These are phyloP conservation scores for Globisporangium echinulatum DNA, from an alignment of 352 stramenopile genomes.

Conservation along the genomic window DNA sequence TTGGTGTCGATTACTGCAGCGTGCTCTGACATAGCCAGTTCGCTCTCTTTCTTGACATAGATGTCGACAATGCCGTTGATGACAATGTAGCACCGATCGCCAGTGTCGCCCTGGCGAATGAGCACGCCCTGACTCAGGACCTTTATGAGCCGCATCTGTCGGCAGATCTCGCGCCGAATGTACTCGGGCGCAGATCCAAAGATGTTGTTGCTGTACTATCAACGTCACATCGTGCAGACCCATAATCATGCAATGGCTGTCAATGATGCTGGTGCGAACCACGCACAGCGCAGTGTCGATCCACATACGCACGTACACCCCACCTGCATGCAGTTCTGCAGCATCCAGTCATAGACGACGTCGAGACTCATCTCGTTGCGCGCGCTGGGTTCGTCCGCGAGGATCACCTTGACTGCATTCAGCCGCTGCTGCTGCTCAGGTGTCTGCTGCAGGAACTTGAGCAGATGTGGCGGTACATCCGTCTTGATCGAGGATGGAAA, in stretches of 20 bases:
- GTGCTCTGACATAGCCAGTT: slow-evolving; percentile 10
- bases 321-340: slow-evolving; percentile 69
- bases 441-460: slow-evolving; percentile 53
- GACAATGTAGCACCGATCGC: slow-evolving; percentile 73
- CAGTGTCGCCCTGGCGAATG: slow-evolving; percentile 67
- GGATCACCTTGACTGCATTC: slow-evolving; percentile 43
- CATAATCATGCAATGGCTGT: not conserved
- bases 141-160: slow-evolving; percentile 68
- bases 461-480: slow-evolving; percentile 29
- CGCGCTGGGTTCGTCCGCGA: slow-evolving; percentile 37
- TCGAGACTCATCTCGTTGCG: slow-evolving; percentile 66
- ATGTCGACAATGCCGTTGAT: slow-evolving; percentile 71
- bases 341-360: slow-evolving; percentile 73
- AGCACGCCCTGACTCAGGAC: slow-evolving; percentile 42
- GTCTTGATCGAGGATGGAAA: not conserved
- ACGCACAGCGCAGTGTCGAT: not conserved
- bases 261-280: not conserved
- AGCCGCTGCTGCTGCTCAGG: slow-evolving; percentile 43
- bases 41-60: slow-evolving; percentile 55
- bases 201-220: slow-evolving; percentile 74
- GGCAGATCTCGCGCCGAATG: slow-evolving; percentile 70
- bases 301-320: not conserved
- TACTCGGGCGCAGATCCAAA: slow-evolving; percentile 70
- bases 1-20: not conserved
- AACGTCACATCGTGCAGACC: not conserved